phyloP scores from a whole-genome alignment of 2,329 filamentous ascomycete genomes.

The Volutella citrinella region DNA sequence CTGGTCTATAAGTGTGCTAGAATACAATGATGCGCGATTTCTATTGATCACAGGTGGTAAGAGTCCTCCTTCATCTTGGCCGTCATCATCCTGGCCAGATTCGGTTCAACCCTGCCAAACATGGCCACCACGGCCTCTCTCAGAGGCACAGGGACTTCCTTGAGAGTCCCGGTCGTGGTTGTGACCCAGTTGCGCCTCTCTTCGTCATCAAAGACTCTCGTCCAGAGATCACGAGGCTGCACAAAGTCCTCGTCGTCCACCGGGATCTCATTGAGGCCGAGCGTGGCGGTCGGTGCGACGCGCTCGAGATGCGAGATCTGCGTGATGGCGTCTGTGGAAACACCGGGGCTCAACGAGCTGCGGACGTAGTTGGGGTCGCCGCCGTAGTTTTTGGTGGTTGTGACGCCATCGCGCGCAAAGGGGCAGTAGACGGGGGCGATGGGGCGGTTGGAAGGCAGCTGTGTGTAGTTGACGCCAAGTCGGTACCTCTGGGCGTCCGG shows the following conservation, averaged over 20 bases:
- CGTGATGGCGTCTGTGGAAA: not conserved
- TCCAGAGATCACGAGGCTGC: not conserved
- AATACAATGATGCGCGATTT: too few relatives aligned
- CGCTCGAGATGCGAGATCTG: conserved; percentile 2
- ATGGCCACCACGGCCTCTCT: conserved; percentile 2
- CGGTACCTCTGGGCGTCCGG: conserved; percentile 49
- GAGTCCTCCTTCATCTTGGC: not conserved
- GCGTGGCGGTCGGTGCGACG: not conserved
- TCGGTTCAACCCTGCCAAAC: conserved; percentile 3
- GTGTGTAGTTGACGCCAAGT: conserved; percentile 50
- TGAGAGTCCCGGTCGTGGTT: not conserved
- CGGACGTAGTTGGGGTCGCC: conserved; percentile 1
- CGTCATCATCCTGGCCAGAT: conserved; percentile 1
- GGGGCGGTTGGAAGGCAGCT: conserved; percentile 36
- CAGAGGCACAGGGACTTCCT: conserved; percentile 1
- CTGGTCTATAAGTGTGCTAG: too few relatives aligned
- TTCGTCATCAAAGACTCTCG: conserved; percentile 2
- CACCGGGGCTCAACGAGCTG: conserved; percentile 2
- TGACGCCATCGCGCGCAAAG: not conserved
- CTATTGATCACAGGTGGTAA: not conserved
- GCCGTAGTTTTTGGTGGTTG: not conserved
- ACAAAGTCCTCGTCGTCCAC: conserved; percentile 1
- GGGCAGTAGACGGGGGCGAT: not conserved
- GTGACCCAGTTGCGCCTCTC: conserved; percentile 1
- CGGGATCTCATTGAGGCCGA: conserved; percentile 1